Evolutionary conservation across 2,329 filamentous ascomycete species (phyloP), one percentile per base, ranked within the genome.

Genomic region (Aureobasidium sp.): DNA sequence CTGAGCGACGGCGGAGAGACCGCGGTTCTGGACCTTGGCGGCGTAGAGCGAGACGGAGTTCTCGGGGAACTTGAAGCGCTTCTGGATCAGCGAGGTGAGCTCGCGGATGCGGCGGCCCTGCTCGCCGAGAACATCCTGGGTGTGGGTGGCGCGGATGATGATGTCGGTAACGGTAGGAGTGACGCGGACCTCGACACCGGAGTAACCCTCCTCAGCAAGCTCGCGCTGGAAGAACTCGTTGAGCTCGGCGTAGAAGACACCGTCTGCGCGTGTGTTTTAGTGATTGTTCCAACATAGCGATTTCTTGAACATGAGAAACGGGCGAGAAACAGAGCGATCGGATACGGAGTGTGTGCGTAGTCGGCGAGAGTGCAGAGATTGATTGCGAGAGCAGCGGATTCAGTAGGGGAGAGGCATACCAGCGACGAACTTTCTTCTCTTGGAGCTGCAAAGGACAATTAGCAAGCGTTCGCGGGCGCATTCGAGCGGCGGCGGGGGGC

Each of bases 141-240:
- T 98, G 86, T 98, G 93, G 72, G 93, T 98, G 73, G 93, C 93
- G 77, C 93, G 93, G 83, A 98, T 95, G 84, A 98, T 97, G 84
- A 97, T 97, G 79, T 97, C 93, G 81, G 93, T 98, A 73, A 98
- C 93, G 75, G 93, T 98, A 66, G 93, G 93, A 68, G 93, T 98
- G 69, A 98, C 93, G 82, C 94, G 89, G 80, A 98, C 93, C 82
- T 98, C 94, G 75, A 98, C 93, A 75, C 93, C 93, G 55, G 93
- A 98, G 85, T 98, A 98, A 70, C 93, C 93, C 81, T 98, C 94
- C 85, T 98, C 93, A 74, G 93, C 93, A 74, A 98, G 83, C 81
- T 98, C 93, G 77, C 93, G 91, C 85, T 97, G 93, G 89, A 98
- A 98, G 87, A 98, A 98, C 82, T 98, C 93, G 86, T 98, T 98